A percentile compares a stretch with the other conserved stretches of the same genome.
These are phyloP conservation scores for Besnoitia besnoiti DNA, from an alignment of 169 alveolate species.

Conservation along the genomic window DNA sequence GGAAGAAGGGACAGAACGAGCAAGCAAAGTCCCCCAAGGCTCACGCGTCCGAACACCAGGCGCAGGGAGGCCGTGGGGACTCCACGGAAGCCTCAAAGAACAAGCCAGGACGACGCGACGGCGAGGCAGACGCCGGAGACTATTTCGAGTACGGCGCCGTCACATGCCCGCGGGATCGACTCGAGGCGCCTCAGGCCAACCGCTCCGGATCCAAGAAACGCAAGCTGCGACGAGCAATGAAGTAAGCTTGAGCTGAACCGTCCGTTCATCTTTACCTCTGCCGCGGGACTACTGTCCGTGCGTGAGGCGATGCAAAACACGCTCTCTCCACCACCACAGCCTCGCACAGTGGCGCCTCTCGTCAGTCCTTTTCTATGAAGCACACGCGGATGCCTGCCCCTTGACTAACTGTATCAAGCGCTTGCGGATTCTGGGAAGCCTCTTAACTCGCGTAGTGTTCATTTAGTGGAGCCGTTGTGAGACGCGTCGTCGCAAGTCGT, in stretches of 20 bases:
- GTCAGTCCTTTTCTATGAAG: no score
- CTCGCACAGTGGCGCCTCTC: no score
- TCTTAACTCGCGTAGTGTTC: no score
- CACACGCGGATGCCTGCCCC: no score
- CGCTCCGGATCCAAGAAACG: slow-evolving; percentile 22
- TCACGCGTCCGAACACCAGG: not conserved
- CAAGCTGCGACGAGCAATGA: not conserved
- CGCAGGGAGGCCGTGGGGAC: not conserved
- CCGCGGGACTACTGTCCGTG: no score
- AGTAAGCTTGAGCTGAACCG: not conserved
- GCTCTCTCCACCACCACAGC: no score
- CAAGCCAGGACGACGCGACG: not conserved
- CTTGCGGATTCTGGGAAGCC: no score
- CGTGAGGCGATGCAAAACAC: no score
- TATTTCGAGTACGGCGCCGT: not conserved
- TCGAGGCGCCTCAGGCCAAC: not conserved
- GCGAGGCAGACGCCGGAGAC: not conserved
- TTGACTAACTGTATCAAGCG: no score
- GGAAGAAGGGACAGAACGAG: not conserved
- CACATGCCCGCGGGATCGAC: not conserved
- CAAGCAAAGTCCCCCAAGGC: not conserved
- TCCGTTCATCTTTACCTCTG: no score
- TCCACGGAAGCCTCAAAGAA: not conserved
- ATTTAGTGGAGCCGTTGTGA: no score
- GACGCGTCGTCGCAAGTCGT: no score